Base-by-base conservation (phyloP, 768 basidiomycete species). In the Lentinula guzmanii region DNA sequence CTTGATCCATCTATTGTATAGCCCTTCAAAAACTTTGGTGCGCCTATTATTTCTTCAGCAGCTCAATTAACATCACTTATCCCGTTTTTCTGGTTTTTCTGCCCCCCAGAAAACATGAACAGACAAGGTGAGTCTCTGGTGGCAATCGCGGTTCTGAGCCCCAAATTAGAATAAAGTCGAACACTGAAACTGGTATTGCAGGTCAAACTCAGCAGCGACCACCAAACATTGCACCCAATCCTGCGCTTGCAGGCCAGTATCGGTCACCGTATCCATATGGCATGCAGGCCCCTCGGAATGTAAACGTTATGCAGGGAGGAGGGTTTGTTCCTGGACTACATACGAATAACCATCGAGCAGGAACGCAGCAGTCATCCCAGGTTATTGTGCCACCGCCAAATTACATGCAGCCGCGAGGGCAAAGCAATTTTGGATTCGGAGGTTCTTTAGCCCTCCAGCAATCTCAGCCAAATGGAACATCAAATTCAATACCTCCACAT, bases 141-240 rank as follows among this genome's bases (percentile, higher is more conserved):
- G 58, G 16, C 18, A n/a, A 35, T 45, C 50, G 48, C 45, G 51
- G 46, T 60, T 15, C 33, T 60, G 8, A 54, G 34, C 16, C 37
- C 39, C 37, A 18, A 13, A 39, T 42, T 37, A 62, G 50, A 50
- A 33, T 52, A 56, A 50, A 61, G 61, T 67, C 5, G 42, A 54
- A 63, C 55, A 51, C 61, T 43, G 58, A 62, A 55, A 61, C 59
- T 61, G 61, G 63, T 62, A 71, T 67, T 64, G 63, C 71, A 91
- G 88, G 89, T 69, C 90, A 90, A 82, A 88, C 89, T 58, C 89
- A 87, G 68, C 90, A 91, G 73, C 81, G 90, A 72, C 89, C 90
- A 55, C 89, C 90, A 65, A 89, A 82, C 72, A 82, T 91, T 62
- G 81, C 82, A 9, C 84, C 87, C 34, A 86, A 85, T 62, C 81